Evolutionary conservation across 2,329 filamentous ascomycete species (phyloP), one percentile per base, ranked within the genome.

Genomic region (Sclerotinia glacialis): DNA sequence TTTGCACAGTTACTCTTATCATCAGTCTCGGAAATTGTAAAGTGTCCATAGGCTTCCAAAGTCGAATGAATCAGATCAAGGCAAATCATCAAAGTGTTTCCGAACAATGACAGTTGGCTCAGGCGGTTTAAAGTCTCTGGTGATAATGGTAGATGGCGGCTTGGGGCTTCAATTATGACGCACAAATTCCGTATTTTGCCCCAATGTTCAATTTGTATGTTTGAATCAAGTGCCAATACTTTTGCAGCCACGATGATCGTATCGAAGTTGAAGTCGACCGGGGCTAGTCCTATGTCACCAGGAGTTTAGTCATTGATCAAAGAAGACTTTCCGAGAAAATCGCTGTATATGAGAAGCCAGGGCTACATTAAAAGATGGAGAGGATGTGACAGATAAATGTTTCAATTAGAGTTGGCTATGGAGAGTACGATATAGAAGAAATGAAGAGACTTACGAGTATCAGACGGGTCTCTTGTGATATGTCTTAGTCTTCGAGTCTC

Each of bases 181-280:
- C 50, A 47, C 11, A 56, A 31, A 23, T 6, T 47, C 31, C 14
- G 40, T 58, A 64, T 56, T 11, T 2, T 21, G 12, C 47, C 11
- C 28, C 14, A 23, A 28, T 56, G 3, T 34, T 42, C 5, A 26
- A 64, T 46, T 18, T 9, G 6, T 42, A 23, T n/a, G 14, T 11
- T 21, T 23, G 18, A 16, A 6, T 40, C 4, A 26, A 54, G 37
- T 5, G 28, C 26, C 37, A 63, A 11, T 42, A 53, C 7, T 9
- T 14, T 5, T 9, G 2, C 18, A 2, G 49, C 5, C 18, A 64
- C 26, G 21, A 56, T 18, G 12, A 64, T 8, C 6, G 28, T 16
- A 49, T 64, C 62, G n/a, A 64, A 21, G 26, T 56, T 14, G n/a
- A 64, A 64, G n/a, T 58, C 14, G 2, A 40, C 5, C 8, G 23